Evolutionary conservation across 129 eudicot genomes (phyloP), one percentile per base, ranked within the genome.

Genomic region (Helianthus tuberosus): DNA sequence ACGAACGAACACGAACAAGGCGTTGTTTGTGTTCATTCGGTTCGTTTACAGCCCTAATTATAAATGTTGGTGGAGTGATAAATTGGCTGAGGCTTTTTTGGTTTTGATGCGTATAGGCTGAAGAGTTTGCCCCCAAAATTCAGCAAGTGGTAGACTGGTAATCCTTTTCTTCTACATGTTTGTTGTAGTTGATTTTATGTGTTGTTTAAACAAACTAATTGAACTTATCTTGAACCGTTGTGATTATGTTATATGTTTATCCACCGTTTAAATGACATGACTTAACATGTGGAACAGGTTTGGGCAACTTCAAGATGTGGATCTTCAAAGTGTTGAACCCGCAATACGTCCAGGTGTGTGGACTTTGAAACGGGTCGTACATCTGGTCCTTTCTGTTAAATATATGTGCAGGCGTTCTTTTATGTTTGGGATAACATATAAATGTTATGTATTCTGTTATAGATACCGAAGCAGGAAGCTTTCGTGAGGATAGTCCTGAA

Each of bases 271-370:
- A 39, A 74, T 63, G 43, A 29, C 41, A 41, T n/a, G 62, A 47
- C 64, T 68, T 49, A 3, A 69, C 16, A 8, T 64, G 23, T 72
- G 36, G 23, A 66, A 59, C 86, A 95, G 99, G 97, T 95, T 95
- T 80, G 99, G 99, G 77, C 96, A 95, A 83, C 97, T 95, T 76
- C 99, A 95, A 82, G 91, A 81, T 20, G 97, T 95, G 51, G 97
- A 95, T 86, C 99, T 95, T 74, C 82, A 86, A 78, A 91, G 97
- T 74, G 63, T 95, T 64, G 94, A 95, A 74, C 99, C 99, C 71
- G 89, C 97, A 72, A 80, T 95, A 61, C 88, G 99, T 65, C 93
- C 96, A 89, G 98, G 98, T 95, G 58, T 54, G 3, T 76, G 36
- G 47, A 66, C 50, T 20, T 14, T 4, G 13, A 50, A 50, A 10